Base-by-base conservation (phyloP, 495 filamentous ascomycete species). In the Penicillium simplicissimum region DNA sequence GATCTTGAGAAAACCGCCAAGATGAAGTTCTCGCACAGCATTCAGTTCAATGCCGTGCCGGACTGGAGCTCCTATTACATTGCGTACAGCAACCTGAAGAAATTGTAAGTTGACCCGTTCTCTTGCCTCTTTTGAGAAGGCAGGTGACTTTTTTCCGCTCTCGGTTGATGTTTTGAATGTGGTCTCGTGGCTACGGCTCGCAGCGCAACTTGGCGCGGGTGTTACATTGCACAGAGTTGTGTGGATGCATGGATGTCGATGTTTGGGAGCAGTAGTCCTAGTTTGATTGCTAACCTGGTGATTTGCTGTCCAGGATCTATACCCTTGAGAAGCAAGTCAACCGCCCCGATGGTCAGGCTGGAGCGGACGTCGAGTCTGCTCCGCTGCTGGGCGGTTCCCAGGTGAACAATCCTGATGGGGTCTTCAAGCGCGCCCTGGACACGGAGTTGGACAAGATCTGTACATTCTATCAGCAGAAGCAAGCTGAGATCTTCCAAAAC, bases 1-100 rank as follows among this genome's bases (percentile, higher is more conserved):
- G 55, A 73, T 47, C 35, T 60, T 74, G 85, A 71, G 31, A 48
- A 58, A 28, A 58, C 53, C 15, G 85, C 87, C 88, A 92, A 93
- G 64, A 99, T 99, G 95, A 98, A 97, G 85, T 99, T 99, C 82
- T 97, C 95, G 52, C 95, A 98, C 72, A 98, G 96, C 77, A 87
- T 99, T 65, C 95, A 99, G 79, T 99, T 99, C 78, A 99, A 99
- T 77, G 92, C 95, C 58, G 96, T 99, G 58, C 95, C 96, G 21
- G 95, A 99, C 72, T 99, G 95, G 95, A 97, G 93, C 79, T 90
- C 87, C 62, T 86, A 97, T 75, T 99, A 99, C 74, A 95, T 99
- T 67, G 88, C 92, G 57, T 99, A 99, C 76, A 96, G 92, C 73
- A 98, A 96, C 68, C 85, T 98, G 64, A 99, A 99, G 84, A 99